These are phyloP conservation scores for Coemansia guatemalensis DNA, from an alignment of 192 early-diverging fungal species.

Conservation along the genomic window DNA sequence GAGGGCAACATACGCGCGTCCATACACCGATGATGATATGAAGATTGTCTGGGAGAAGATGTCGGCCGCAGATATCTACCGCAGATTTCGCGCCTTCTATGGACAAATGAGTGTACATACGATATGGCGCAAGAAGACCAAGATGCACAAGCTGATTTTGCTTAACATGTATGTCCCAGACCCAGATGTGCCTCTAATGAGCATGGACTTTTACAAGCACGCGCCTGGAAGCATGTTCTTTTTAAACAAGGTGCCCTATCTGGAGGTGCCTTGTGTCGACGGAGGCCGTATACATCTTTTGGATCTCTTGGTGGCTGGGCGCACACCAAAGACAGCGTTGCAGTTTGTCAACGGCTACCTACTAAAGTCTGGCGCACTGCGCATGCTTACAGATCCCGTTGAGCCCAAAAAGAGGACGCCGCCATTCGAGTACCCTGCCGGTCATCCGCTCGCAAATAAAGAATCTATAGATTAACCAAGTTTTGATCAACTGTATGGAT, in stretches of 20 bases:
- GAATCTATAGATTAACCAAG: no score
- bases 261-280: constrained; percentile 35
- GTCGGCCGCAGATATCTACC: constrained; percentile 60
- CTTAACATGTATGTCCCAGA: constrained; percentile 13
- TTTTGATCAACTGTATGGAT: not conserved
- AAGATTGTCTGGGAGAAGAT: constrained; percentile 61
- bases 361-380: constrained; percentile 6
- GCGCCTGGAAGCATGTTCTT: constrained; percentile 35
- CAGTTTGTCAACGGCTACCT: constrained; percentile 25
- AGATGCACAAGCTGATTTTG: constrained; percentile 13
- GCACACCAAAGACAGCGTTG: constrained; percentile 14
- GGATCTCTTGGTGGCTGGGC: not conserved
- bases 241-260: constrained; percentile 17
- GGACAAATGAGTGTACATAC: constrained; percentile 18
- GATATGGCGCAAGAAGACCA: constrained; percentile 20
- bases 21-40: constrained; percentile 60
- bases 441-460: not conserved
- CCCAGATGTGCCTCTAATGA: constrained; percentile 6
- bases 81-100: constrained; percentile 64
- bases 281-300: constrained; percentile 12
- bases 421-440: constrained; percentile 36
- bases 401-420: constrained; percentile 21
- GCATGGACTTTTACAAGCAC: not conserved
- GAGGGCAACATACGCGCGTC: constrained; percentile 64
- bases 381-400: constrained; percentile 22